A percentile compares a stretch with the other conserved stretches of the same genome.
Evolutionary conservation across 177 flowering plant genomes (phyloP).

Genomic region (Tripterygium wilfordii): DNA sequence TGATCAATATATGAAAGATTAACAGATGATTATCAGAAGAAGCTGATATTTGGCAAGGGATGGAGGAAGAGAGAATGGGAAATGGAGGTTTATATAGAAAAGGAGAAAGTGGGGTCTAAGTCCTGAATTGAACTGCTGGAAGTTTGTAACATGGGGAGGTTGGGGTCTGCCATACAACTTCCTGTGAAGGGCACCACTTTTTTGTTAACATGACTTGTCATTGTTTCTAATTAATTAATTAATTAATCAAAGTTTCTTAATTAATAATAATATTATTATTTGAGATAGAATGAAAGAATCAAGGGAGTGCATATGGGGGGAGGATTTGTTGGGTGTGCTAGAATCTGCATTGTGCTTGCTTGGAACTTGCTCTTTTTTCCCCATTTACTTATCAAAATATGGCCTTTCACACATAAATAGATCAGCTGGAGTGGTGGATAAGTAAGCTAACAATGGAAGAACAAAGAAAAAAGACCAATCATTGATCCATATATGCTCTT

Average conservation of each 20-base stretch:
- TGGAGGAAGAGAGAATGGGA: too few species aligned
- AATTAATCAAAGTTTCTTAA: too few species aligned
- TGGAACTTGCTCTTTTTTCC: neutral
- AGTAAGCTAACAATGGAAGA: slow-evolving; percentile 16
- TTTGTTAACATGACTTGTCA: slow-evolving; percentile 12
- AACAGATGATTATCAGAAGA: too few species aligned
- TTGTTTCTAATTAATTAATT: too few species aligned
- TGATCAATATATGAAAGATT: too few species aligned
- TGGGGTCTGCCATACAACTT: slow-evolving; percentile 40
- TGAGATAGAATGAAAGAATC: slow-evolving; percentile 7
- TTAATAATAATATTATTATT: neutral
- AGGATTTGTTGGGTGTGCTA: slow-evolving; percentile 3
- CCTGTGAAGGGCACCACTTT: slow-evolving; percentile 22
- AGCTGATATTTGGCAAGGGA: too few species aligned
- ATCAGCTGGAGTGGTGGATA: slow-evolving; percentile 17
- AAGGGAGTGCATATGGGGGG: neutral
- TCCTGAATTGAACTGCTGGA: too few species aligned
- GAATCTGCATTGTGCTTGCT: neutral
- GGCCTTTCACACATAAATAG: too few species aligned
- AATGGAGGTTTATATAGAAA: too few species aligned
- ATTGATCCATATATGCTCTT: slow-evolving; percentile 17
- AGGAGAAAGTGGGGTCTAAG: too few species aligned
- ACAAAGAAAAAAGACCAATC: slow-evolving; percentile 15
- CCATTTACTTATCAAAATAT: neutral
- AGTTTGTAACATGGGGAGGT: slow-evolving; percentile 41